Evolutionary conservation across 192 early-diverging fungal species (phyloP), one percentile per base, ranked within the genome.

Genomic region (Diversispora epigaea): DNA sequence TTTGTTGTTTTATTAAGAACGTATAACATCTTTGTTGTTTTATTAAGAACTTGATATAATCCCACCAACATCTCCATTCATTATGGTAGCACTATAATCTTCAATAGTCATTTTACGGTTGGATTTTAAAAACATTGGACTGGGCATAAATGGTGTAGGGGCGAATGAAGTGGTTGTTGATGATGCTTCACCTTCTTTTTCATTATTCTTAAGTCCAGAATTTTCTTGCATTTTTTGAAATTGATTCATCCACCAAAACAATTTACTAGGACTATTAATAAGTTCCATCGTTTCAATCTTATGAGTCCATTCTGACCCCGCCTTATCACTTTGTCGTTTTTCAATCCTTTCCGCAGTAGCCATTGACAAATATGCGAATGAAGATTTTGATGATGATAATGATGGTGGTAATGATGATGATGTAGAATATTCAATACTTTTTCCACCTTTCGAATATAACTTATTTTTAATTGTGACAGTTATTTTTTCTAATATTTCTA

Each of bases 51-150:
- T 32, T 32, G 25, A 32, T 32, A 32, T 32, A 32, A 32, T 32
- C 2, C 25, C 25, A 32, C 25, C 25, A 32, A 2, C 25, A 45
- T 65, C 2, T 9, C 63, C 22, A 66, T 22, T 66, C 64, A 69
- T 54, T 12, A 73, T 15, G 0, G n/a, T 39, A 55, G 73, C 15
- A 65, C 39, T 63, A 52, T 75, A 75, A 39, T 75, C 61, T 43
- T 75, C 73, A 55, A 62, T 47, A 21, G 73, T 75, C 62, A 65
- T 65, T 55, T 15, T 63, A 47, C 43, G 73, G 44, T 21, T 60
- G 39, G 61, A 47, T 43, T 43, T 75, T 22, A 75, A 44, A 52
- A 75, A 75, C 73, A 75, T 75, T 40, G 73, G 62, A n/a, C 62
- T 49, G 6, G 19, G 45, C 45, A 45, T 44, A 49, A 67, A 15